A percentile compares a stretch with the other conserved stretches of the same genome.
Evolutionary conservation across 2,329 filamentous ascomycete genomes (phyloP).

Genomic region (Albifimbria verrucaria): DNA sequence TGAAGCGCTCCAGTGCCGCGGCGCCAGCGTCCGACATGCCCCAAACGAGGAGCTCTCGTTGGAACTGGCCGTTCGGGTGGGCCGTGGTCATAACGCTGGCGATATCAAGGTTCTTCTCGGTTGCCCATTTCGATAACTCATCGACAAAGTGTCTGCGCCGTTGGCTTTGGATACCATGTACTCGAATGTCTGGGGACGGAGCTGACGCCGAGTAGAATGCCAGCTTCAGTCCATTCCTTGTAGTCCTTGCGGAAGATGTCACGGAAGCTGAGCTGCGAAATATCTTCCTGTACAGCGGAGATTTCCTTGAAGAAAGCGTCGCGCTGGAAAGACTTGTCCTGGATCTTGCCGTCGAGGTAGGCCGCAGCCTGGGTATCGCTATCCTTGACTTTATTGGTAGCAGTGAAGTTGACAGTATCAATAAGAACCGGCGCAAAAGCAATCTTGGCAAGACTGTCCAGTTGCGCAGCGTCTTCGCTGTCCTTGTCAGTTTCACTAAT

Average conservation of each 20-base stretch:
- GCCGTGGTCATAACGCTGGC: constrained; percentile 69
- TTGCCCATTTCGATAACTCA: constrained; percentile 49
- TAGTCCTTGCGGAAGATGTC: constrained; percentile 81
- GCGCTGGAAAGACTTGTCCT: constrained; percentile 45
- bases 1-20: constrained; percentile 54
- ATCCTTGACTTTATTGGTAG: constrained; percentile 61
- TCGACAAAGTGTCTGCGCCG: constrained; percentile 40
- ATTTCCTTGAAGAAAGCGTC: constrained; percentile 57
- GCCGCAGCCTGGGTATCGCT: constrained; percentile 56
- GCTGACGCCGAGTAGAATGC: constrained; percentile 62
- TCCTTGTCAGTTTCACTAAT: constrained; percentile 15
- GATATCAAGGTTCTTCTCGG: constrained; percentile 59
- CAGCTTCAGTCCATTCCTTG: constrained; percentile 68
- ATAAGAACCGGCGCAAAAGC: constrained; percentile 69
- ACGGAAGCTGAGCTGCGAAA: constrained; percentile 55
- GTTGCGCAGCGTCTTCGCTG: constrained; percentile 27
- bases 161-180: constrained; percentile 56
- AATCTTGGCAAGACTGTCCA: constrained; percentile 62
- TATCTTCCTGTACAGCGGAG: constrained; percentile 62
- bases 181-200: constrained; percentile 60
- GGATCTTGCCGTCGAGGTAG: constrained; percentile 52
- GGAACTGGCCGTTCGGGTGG: constrained; percentile 51
- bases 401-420: constrained; percentile 65
- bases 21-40: constrained; percentile 49
- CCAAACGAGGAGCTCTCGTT: constrained; percentile 67